phyloP scores from a whole-genome alignment of 225 moss, liverwort and hornwort genomes.

The Anthoceros angustus region DNA sequence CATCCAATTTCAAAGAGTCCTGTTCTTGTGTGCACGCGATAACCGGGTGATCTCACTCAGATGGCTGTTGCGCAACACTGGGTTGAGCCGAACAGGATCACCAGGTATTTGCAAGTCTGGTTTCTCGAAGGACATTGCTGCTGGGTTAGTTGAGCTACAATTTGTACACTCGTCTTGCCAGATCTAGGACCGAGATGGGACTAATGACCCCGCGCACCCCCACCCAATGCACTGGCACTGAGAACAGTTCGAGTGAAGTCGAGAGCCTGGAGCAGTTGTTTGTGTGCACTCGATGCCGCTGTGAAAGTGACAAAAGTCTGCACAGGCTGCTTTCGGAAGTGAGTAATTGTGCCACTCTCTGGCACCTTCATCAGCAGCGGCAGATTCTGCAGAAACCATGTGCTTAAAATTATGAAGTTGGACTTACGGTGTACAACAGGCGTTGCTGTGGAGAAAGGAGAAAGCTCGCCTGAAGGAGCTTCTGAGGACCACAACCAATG shows the following conservation, averaged over 20 bases:
- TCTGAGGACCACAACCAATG: slow-evolving; percentile 11
- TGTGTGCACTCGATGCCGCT: background rate
- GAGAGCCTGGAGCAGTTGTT: background rate
- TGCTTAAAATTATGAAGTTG: background rate
- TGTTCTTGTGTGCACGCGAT: too few species aligned
- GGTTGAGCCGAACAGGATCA: too few species aligned
- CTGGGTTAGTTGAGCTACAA: too few species aligned
- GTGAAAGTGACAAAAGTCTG: background rate
- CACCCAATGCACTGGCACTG: background rate
- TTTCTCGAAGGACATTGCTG: too few species aligned
- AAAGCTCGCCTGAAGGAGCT: slow-evolving; percentile 12
- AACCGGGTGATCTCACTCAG: too few species aligned
- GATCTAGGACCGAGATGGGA: too few species aligned
- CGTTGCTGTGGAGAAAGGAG: slow-evolving; percentile 19
- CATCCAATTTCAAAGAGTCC: too few species aligned
- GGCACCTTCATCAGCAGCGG: background rate
- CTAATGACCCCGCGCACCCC: background rate
- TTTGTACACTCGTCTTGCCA: too few species aligned
- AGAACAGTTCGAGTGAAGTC: background rate
- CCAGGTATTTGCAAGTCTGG: too few species aligned
- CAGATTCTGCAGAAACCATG: background rate
- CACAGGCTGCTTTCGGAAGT: background rate
- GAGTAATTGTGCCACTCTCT: background rate
- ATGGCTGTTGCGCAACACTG: too few species aligned
- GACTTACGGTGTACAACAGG: background rate